Evolutionary conservation across 176 grass and related monocot genomes (phyloP).

Genomic region (Tillandsia fasciculata): DNA sequence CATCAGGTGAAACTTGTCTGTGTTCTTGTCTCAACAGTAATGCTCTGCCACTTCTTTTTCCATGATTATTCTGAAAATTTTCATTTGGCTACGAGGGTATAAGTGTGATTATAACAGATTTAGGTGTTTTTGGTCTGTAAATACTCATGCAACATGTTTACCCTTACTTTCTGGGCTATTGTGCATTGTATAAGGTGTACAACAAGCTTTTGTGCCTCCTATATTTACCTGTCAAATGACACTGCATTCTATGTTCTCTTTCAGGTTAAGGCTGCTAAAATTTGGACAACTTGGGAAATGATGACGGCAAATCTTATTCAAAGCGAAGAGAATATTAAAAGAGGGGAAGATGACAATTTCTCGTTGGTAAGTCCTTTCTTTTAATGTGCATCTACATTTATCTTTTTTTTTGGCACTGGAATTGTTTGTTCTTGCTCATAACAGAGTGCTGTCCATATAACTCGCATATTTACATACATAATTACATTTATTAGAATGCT

Average conservation of each 20-base stretch:
- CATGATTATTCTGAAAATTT: no score
- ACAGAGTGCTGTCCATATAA: no score
- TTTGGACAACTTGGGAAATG: slow-evolving; percentile 96
- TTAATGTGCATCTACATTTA: background rate
- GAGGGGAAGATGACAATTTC: slow-evolving; percentile 79
- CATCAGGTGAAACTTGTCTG: no score
- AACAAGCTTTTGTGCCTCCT: slow-evolving; percentile 5
- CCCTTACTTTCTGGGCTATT: background rate
- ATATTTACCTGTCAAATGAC: background rate
- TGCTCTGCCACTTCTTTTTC: background rate
- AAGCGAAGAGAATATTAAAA: slow-evolving; percentile 67
- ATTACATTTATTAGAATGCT: no score
- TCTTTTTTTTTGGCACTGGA: background rate
- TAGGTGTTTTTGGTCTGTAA: no score
- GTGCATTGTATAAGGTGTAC: background rate
- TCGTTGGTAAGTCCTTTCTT: slow-evolving; percentile 49
- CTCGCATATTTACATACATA: no score
- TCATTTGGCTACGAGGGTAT: no score
- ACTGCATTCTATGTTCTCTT: background rate
- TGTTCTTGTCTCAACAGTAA: background rate
- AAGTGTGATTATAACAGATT: no score
- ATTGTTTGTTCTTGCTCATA: background rate
- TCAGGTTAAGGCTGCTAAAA: slow-evolving; percentile 78
- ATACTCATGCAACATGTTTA: background rate
- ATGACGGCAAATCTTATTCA: slow-evolving; percentile 93